Base-by-base conservation (phyloP, 2,329 filamentous ascomycete genomes). In the Cadophora sp. region DNA sequence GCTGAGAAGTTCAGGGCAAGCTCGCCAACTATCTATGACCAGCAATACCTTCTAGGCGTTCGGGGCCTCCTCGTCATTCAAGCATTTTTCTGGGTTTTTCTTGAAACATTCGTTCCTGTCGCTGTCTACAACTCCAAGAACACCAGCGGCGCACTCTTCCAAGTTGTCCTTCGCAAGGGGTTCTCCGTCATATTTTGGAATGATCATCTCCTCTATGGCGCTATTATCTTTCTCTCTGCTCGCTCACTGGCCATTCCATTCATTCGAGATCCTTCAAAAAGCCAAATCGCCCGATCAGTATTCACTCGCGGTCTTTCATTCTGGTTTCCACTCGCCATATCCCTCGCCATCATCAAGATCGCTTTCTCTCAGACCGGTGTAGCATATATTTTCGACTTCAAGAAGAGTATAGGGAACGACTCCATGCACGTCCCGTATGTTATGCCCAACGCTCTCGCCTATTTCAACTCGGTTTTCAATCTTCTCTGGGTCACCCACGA, bases 151-250 rank as follows among this genome's bases (percentile, higher is more conserved):
- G 78, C 79, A 2, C 62, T 72, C 14, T 81, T 81, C 65, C 80
- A 82, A 71, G 71, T 75, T 18, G 72, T 81, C 33, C 71, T 84
- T 36, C 79, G 81, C 59, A 81, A 83, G 65, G 77, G 80, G 1
- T 75, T 84, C 48, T 80, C 79, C 0, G 79, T 82, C 16, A 72
- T 83, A 4, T 78, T 82, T 66, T 83, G 80, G 80, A 82, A 83
- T 67, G 76, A 80, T 41, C 77, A 78, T 39, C 74, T 83, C 66
- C 79, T 84, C 62, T 81, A 81, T 73, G 80, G 79, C 24, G 80
- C 78, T 74, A 78, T 83, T 72, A 79, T 84, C 67, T 75, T 83
- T 27, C 74, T 84, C 22, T 82, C 81, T 3, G 81, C 80, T 7
- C 79, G 82, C 13, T 79, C 79, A 13, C 74, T 78, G 27, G 78